Evolutionary conservation across 2,329 filamentous ascomycete genomes (phyloP), one percentile per base, ranked within the genome.

Genomic region (Cyanodermella asteris): DNA sequence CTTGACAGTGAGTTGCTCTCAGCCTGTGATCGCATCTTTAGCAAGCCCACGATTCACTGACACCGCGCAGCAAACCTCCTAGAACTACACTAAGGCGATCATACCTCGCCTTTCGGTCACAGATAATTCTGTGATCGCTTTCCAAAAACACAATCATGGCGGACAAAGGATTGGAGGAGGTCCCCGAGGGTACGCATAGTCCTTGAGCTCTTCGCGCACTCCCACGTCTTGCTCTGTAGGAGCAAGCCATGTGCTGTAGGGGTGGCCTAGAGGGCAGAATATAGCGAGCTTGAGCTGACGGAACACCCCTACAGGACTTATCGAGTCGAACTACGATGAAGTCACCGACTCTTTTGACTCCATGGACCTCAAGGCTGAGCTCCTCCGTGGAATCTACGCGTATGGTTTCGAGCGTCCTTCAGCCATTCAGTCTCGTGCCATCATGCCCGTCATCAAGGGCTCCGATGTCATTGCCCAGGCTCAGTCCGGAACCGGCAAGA

Each of bases 261-360:
- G n/a, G n/a, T n/a, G n/a, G n/a, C n/a, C n/a, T n/a, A n/a, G n/a
- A n/a, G n/a, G n/a, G n/a, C n/a, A n/a, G n/a, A n/a, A n/a, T n/a
- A n/a, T n/a, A n/a, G n/a, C n/a, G n/a, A n/a, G n/a, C n/a, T n/a
- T n/a, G n/a, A 9, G 23, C 24, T 28, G 14, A 27, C 22, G 13
- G 7, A 14, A 20, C 15, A 6, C 15, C 27, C 31, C 30, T 51
- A 46, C 53, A 91, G 84, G 74, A 59, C 81, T 91, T 64, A 97
- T 97, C 68, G 90, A 97, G 70, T 91, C 82, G 53, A 97, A 97
- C 78, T 97, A 94, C 64, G 87, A 97, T 69, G 82, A 94, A 70
- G 82, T 84, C 48, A 84, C 87, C 58, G 90, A 97, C 61, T 91
- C 81, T 34, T 97, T 97, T 61, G 87, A 97, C 60, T 68, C 82